Evolutionary conservation across 164 flowering plant species (phyloP).

Genomic region (Vitis riparia): DNA sequence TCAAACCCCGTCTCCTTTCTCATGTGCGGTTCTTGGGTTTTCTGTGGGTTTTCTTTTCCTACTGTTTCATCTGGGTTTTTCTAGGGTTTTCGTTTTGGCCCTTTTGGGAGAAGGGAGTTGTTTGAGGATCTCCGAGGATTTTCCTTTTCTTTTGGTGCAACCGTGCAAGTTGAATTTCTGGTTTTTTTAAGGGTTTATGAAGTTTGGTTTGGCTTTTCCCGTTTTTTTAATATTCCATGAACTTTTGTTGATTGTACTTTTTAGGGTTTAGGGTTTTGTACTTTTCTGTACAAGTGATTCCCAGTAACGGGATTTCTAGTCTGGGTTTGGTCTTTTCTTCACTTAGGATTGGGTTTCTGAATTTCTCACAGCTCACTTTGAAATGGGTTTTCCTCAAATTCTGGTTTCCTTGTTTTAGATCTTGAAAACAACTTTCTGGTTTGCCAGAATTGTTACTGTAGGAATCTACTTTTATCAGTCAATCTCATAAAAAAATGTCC

Average conservation of each 20-base stretch:
- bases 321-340: neutral
- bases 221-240: neutral
- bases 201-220: constrained; percentile 17
- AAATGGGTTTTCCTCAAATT: constrained; percentile 1
- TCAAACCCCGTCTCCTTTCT: constrained; percentile 4
- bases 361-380: neutral
- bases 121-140: neutral
- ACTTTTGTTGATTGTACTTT: constrained; percentile 10
- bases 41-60: neutral
- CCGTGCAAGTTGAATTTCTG: neutral
- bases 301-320: neutral
- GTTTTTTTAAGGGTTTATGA: neutral
- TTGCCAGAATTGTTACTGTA: too few relatives aligned
- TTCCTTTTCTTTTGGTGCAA: neutral
- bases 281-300: neutral
- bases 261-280: constrained; percentile 47
- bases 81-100: constrained; percentile 16
- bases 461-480: too few relatives aligned
- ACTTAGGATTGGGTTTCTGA: neutral
- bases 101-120: neutral
- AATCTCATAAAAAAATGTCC: constrained; percentile 38
- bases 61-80: constrained; percentile 8
- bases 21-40: neutral
- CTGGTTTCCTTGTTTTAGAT: constrained; percentile 3
- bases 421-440: neutral